A percentile compares a stretch with the other conserved stretches of the same genome.
phyloP scores from a whole-genome alignment of 805 yeast genomes.

The Diddensiella santjacobensis region DNA sequence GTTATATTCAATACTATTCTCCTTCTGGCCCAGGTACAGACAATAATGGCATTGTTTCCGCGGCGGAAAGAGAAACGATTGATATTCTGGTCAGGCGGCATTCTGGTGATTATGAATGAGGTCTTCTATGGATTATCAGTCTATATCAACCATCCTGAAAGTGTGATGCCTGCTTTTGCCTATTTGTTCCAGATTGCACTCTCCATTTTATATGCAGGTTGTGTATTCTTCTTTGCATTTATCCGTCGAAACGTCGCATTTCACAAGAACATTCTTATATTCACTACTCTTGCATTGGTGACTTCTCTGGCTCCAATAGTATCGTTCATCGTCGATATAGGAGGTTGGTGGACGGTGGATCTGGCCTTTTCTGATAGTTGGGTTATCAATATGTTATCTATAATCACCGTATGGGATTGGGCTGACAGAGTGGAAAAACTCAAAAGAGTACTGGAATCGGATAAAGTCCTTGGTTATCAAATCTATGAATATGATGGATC shows the following conservation, averaged over 20 bases:
- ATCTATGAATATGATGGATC: slow-evolving; percentile 76
- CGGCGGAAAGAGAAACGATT: slow-evolving; percentile 65
- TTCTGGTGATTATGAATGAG: slow-evolving; percentile 54
- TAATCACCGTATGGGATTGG: slow-evolving; percentile 85
- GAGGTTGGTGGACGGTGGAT: slow-evolving; percentile 71
- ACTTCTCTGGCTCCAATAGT: slow-evolving; percentile 60
- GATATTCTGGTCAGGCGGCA: slow-evolving; percentile 55
- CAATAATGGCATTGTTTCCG: slow-evolving; percentile 62
- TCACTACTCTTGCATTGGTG: slow-evolving; percentile 51
- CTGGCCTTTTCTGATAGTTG: slow-evolving; percentile 70
- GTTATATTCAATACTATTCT: slow-evolving; percentile 46
- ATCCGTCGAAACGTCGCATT: slow-evolving; percentile 51
- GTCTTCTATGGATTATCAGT: slow-evolving; percentile 67
- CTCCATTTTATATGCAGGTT: slow-evolving; percentile 62
- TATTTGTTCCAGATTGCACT: slow-evolving; percentile 70
- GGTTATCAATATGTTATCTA: slow-evolving; percentile 65
- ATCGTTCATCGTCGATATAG: slow-evolving; percentile 71
- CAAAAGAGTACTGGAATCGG: slow-evolving; percentile 58
- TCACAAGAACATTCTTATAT: slow-evolving; percentile 46
- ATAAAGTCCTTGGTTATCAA: slow-evolving; percentile 71
- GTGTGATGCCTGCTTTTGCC: slow-evolving; percentile 63
- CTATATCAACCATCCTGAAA: slow-evolving; percentile 36
- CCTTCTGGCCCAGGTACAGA: slow-evolving; percentile 67
- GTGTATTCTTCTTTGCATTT: slow-evolving; percentile 53
- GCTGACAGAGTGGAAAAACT: slow-evolving; percentile 58